Percentiles rank a stretch among this genome's conserved stretches.
phyloP scores from a whole-genome alignment of 768 basidiomycete genomes.

The Chiua virens region DNA sequence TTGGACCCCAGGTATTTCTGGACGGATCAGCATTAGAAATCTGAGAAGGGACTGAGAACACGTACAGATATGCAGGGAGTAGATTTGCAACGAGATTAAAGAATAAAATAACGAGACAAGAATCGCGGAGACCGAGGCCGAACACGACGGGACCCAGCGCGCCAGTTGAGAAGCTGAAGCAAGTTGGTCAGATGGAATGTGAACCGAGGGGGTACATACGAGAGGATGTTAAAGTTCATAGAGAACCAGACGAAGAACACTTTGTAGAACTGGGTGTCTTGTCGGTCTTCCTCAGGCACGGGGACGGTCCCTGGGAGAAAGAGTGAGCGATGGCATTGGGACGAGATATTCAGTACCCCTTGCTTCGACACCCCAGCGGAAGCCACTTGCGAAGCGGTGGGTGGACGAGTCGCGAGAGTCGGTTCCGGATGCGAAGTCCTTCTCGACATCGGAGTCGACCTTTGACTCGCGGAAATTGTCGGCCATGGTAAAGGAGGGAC shows the following conservation, averaged over 20 bases:
- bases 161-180: constrained; percentile 62
- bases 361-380: constrained; percentile 35
- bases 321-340: background rate
- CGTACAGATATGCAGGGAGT: constrained; percentile 63
- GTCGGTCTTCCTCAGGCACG: constrained; percentile 47
- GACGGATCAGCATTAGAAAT: background rate
- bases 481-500: constrained; percentile 22
- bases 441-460: constrained; percentile 27
- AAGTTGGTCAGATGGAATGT: background rate
- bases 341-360: constrained; percentile 11
- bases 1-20: constrained; percentile 73
- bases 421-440: constrained; percentile 22
- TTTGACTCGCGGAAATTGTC: constrained; percentile 20
- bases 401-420: constrained; percentile 8
- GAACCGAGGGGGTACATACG: constrained; percentile 31
- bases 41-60: background rate
- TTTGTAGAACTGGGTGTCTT: constrained; percentile 59
- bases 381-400: constrained; percentile 12
- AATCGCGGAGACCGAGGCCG: constrained; percentile 58
- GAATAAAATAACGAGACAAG: constrained; percentile 64
- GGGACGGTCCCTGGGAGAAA: constrained; percentile 48
- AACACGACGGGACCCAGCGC: constrained; percentile 65
- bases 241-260: constrained; percentile 76
- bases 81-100: constrained; percentile 62
- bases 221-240: constrained; percentile 64